Conservation (phyloP, 1,284 basidiomycete genomes). For the Trichosporon sp. region DNA sequence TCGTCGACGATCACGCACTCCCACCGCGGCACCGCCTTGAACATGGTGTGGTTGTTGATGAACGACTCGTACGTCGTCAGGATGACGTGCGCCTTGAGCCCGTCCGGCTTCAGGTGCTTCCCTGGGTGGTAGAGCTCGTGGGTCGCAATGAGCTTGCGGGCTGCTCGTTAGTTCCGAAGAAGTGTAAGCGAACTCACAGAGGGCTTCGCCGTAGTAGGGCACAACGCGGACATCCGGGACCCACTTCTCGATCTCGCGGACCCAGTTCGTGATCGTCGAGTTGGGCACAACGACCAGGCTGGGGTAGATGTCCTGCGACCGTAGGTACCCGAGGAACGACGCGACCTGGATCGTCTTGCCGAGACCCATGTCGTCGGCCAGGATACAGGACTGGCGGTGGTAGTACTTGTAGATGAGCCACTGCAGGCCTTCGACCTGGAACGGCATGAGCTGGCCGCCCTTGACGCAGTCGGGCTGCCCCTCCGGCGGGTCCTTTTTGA, state of each 20-base stretch:
- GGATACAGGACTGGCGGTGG: conserved; percentile 78
- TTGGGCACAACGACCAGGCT: conserved; percentile 90
- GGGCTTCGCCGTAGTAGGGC: conserved; percentile 57
- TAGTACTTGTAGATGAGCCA: conserved; percentile 90
- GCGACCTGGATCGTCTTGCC: conserved; percentile 73
- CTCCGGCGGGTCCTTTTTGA: conserved; percentile 34
- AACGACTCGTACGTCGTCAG: conserved; percentile 84
- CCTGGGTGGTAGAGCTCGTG: conserved; percentile 72
- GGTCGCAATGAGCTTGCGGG: conserved; percentile 72
- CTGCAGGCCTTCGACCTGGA: conserved; percentile 85
- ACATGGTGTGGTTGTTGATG: conserved; percentile 69
- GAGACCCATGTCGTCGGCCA: conserved; percentile 98
- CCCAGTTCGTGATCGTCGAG: conserved; percentile 55
- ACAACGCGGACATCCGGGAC: conserved; percentile 57
- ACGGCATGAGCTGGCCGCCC: conserved; percentile 64
- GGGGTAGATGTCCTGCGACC: conserved; percentile 60
- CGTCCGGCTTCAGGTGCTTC: conserved; percentile 35
- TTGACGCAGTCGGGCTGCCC: conserved; percentile 51
- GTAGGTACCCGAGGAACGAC: conserved; percentile 76
- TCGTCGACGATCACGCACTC: conserved; percentile 89
- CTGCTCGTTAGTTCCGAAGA: conserved; percentile 44
- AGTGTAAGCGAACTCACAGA: conserved; percentile 25
- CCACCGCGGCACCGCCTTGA: conserved; percentile 80
- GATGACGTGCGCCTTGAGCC: conserved; percentile 63
- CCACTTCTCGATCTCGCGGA: conserved; percentile 85